phyloP scores from a whole-genome alignment of 345 rosid genomes.

The Erodium maritimum region DNA sequence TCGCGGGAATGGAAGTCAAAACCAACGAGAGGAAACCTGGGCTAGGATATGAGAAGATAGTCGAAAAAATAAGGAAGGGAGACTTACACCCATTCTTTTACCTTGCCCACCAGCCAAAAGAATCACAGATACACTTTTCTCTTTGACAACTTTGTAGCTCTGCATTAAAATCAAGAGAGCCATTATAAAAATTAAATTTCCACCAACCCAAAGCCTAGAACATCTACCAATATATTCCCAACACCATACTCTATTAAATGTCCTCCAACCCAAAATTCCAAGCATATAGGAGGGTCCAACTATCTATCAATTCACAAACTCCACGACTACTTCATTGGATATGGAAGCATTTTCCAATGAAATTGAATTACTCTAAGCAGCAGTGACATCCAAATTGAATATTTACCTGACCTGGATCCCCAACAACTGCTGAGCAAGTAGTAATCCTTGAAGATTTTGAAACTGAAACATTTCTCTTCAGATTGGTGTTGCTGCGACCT shows the following conservation, averaged over 20 bases:
- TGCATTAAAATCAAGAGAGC: slow-evolving; percentile 6
- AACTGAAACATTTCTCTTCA: not conserved
- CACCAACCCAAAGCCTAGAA: not conserved
- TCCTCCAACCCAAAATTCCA: not conserved
- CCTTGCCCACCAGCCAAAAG: slow-evolving; percentile 92
- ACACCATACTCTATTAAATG: not conserved
- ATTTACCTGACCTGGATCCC: not conserved
- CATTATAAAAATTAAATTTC: not conserved
- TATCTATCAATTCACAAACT: not conserved
- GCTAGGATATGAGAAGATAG: not conserved
- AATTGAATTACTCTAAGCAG: not conserved
- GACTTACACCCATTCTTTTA: slow-evolving; percentile 84
- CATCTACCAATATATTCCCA: not conserved
- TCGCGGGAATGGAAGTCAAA: not conserved
- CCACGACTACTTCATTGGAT: not conserved
- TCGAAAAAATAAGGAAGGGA: not conserved
- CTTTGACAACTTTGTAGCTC: slow-evolving; percentile 40
- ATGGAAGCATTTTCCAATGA: not conserved
- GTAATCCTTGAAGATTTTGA: not conserved
- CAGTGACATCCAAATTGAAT: not conserved
- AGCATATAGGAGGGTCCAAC: not conserved
- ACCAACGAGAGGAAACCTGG: not conserved
- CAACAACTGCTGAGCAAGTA: not conserved
- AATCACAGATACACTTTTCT: slow-evolving; percentile 68
- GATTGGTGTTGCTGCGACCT: not conserved